Evolutionary conservation across 257 asterid species (phyloP), one percentile per base, ranked within the genome.

Genomic region (Plantago elongata): DNA sequence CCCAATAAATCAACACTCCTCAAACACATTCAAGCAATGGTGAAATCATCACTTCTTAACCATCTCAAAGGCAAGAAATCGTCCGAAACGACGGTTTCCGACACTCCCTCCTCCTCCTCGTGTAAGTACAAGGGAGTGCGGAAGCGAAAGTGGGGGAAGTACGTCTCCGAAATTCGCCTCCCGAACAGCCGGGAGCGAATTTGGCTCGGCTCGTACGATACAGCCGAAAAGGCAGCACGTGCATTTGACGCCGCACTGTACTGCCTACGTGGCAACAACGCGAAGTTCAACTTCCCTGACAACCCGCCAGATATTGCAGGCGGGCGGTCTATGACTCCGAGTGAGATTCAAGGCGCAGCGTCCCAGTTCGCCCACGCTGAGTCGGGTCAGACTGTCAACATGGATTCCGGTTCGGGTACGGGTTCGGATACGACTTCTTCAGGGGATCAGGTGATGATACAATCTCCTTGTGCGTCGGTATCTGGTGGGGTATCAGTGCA

Each of bases 141-240:
- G 7, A 79, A 75, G 83, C 70, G 96, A 7, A 85, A 85, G 68
- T 85, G 92, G 96, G 96, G 96, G 0, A 88, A 81, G 11, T 88
- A 65, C 54, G 95, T 83, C 0, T 82, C 96, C 2, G 96, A 88
- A 49, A 75, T 88, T 44, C 61, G 96, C 30, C 72, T 83, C 4
- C 96, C 96, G 1, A 85, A 88, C 29, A 82, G 91, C 61, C 44
- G 96, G 54, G 89, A 85, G 10, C 72, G 95, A 43, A 83, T 86
- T 11, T 86, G 96, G 95, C 55, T 88, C 17, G 96, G 95, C 0
- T 85, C 96, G 2, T 83, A 78, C 59, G 86, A 77, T 51, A 79
- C 94, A 6, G 77, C 91, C 0, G 87, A 79, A 62, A 83, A 88
- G 63, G 96, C 96, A 18, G 94, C 96, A 45, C 76, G 81, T 34